phyloP scores from a whole-genome alignment of 139 green algal species.

The Deuterostichococcus epilithicus region DNA sequence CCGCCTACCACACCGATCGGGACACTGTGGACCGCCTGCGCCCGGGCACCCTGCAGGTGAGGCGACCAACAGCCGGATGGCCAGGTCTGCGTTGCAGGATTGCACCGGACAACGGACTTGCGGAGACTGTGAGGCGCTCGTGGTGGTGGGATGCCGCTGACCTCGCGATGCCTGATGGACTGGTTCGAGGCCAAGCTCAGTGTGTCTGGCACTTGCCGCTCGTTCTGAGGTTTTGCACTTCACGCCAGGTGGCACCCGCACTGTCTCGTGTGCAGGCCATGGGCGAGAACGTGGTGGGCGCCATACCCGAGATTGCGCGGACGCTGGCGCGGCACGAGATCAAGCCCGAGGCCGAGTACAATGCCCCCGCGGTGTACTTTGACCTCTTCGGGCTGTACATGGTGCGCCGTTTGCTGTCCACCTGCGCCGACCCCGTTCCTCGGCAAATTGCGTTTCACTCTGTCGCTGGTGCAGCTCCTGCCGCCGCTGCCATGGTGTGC shows the following conservation, averaged over 20 bases:
- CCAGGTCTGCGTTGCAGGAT: background rate
- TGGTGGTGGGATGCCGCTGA: background rate
- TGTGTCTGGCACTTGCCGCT: background rate
- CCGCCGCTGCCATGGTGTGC: no score
- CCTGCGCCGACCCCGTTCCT: background rate
- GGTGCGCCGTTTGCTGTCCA: slow-evolving; percentile 28
- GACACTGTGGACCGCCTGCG: slow-evolving; percentile 47
- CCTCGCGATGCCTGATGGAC: background rate
- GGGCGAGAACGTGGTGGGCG: slow-evolving; percentile 45
- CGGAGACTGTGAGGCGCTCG: background rate
- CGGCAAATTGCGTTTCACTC: no score
- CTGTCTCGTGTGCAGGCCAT: slow-evolving; percentile 30
- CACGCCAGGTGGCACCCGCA: no score
- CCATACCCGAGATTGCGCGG: slow-evolving; percentile 24
- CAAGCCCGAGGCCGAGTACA: background rate
- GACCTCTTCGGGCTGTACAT: slow-evolving; percentile 29
- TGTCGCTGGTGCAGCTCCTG: no score
- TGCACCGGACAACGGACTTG: background rate
- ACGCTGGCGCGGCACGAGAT: slow-evolving; percentile 20
- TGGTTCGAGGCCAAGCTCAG: no score
- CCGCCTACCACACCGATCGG: slow-evolving; percentile 58
- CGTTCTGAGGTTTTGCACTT: no score
- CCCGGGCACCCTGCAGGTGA: slow-evolving; percentile 57
- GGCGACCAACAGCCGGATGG: background rate
- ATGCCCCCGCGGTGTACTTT: slow-evolving; percentile 21